Evolutionary conservation across 805 yeast genomes (phyloP), one percentile per base, ranked within the genome.

Genomic region (Wickerhamiella sorbophila): DNA sequence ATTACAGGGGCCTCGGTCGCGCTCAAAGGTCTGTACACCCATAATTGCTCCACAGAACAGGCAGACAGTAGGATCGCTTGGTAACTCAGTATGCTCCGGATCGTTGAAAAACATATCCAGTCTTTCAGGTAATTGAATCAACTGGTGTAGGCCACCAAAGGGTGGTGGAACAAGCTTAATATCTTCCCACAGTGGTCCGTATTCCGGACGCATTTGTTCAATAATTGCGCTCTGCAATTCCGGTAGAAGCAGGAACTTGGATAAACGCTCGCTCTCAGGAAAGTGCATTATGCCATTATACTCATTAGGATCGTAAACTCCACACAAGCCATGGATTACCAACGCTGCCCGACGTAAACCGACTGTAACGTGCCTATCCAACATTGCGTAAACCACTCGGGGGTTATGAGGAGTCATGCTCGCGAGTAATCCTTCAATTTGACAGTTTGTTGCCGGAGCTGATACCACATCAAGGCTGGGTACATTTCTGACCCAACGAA

Each of bases 51-150:
- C 91, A 61, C 98, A 91, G 47, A 78, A 79, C 42, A 88, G 61
- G 54, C 98, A 88, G 8, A 88, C 64, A 0, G 94, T 95, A 0
- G 94, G 91, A 48, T 87, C 94, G 3, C 61, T 47, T 0, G 69
- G 64, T 15, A 50, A 41, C 15, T 33, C 38, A 3, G 38, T 32
- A 15, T 22, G 40, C 9, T 47, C 52, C 1, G 45, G 36, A 15
- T 42, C 32, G 3, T 83, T 77, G 61, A 80, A 83, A 48, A 85
- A 76, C 31, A 64, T 66, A 54, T 80, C 87, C 45, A 84, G 59
- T 39, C 80, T 67, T 2, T 62, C 57, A 0, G 95, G 95, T 15
- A 86, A 64, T 26, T 70, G 65, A 18, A 80, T 65, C 38, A 86
- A 63, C 33, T 68, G 65, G n/a, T 79, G 61, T 2, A 70, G 53